Base-by-base conservation (phyloP, 495 filamentous ascomycete species). In the Xylaria venustula region DNA sequence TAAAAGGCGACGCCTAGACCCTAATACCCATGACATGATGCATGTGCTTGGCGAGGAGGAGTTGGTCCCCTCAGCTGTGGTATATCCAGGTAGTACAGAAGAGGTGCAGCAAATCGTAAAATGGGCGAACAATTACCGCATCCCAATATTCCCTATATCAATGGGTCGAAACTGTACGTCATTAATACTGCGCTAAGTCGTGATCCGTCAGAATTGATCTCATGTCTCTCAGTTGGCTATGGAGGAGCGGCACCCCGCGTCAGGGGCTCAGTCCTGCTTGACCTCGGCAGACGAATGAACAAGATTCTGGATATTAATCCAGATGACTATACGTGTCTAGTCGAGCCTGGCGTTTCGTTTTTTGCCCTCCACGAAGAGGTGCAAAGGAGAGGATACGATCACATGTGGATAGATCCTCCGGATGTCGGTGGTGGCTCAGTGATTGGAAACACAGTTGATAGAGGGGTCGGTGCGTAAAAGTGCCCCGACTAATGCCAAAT, bases 201-300 rank as follows among this genome's bases (percentile, higher is more conserved):
- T 11, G 25, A 4, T 11, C 7, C 8, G 9, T 15, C 26, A 0
- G 26, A 25, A n/a, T 60, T 71, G 50, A 68, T 30, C 37, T 22
- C 17, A 9, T 32, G 40, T 15, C 53, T 41, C 11, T 19, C 12
- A 68, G 66, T 72, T 19, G 75, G 81, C 25, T 85, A 86, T 64
- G 83, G 83, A n/a, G 83, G 83, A 54, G 77, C 81, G 5, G 79
- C 80, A 2, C 79, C 82, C 23, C 67, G 81, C 44, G 77, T 85
- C 2, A 73, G 69, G 2, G 83, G 82, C 20, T 75, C 77, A 14
- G 76, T 86, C 2, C 77, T 81, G 12, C 36, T 86, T 20, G 80
- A 85, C 59, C 70, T 85, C 5, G 81, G 81, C 7, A 73, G 66
- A 41, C 71, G 76, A 11, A 85, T 85, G 82, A 79, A 80, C 59